Conservation (phyloP, 2,329 filamentous ascomycete genomes). For the Stemphylium beticola region DNA sequence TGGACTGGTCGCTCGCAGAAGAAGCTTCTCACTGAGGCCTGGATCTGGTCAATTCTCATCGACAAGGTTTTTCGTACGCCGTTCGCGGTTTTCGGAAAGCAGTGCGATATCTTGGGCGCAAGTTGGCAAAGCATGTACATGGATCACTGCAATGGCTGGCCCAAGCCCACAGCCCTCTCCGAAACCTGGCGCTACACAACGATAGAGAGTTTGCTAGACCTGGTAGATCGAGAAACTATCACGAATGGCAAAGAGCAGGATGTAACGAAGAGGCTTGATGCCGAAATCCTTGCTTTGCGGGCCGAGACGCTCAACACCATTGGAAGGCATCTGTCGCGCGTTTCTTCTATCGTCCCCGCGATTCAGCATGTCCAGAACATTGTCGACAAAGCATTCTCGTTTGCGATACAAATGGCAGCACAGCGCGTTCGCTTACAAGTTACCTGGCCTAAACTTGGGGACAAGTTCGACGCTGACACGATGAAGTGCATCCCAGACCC, state of each 20-base stretch:
- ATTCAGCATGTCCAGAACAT: conserved; percentile 3
- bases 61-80: neutral
- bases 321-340: rapidly evolving
- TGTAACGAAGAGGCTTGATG: no score
- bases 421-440: conserved; percentile 28
- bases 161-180: neutral
- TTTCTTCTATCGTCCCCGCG: neutral
- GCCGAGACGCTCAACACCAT: neutral
- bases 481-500: conserved; percentile 10
- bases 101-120: neutral
- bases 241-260: neutral
- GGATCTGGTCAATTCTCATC: conserved; percentile 22
- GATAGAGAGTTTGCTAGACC: neutral
- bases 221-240: neutral
- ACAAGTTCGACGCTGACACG: neutral
- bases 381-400: conserved; percentile 19
- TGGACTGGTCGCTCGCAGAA: conserved; percentile 14
- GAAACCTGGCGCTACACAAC: neutral
- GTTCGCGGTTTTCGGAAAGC: neutral
- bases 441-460: conserved; percentile 20
- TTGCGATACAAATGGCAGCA: conserved; percentile 22
- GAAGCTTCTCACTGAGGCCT: conserved; percentile 22
- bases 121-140: neutral
- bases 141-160: neutral
- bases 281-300: no score